Evolutionary conservation across 2,329 filamentous ascomycete genomes (phyloP).

Genomic region (Rhytidhysteron rufulum): DNA sequence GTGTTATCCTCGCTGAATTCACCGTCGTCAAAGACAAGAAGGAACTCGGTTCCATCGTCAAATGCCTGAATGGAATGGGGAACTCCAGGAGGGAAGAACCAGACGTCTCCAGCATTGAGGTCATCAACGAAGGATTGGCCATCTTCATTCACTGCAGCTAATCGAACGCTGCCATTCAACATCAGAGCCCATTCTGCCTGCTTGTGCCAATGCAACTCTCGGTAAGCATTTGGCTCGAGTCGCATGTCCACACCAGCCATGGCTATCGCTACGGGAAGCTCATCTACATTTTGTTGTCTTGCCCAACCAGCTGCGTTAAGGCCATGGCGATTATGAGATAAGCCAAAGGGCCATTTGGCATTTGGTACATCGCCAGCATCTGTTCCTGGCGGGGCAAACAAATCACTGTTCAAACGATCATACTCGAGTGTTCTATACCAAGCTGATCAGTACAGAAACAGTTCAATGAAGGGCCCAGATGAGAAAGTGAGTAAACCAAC

Average conservation of each 20-base stretch:
- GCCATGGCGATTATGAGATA: slow-evolving; percentile 40
- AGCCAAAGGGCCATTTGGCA: slow-evolving; percentile 41
- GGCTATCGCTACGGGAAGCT: slow-evolving; percentile 36
- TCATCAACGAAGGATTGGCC: slow-evolving; percentile 42
- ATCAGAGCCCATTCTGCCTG: slow-evolving; percentile 52
- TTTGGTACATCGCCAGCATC: slow-evolving; percentile 37
- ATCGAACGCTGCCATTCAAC: slow-evolving; percentile 51
- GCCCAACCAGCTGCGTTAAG: slow-evolving; percentile 39
- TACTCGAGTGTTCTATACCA: slow-evolving; percentile 25
- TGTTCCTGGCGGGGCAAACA: slow-evolving; percentile 37
- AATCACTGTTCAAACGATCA: slow-evolving; percentile 38
- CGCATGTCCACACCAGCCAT: slow-evolving; percentile 45
- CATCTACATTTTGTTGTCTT: slow-evolving; percentile 36
- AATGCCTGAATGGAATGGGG: slow-evolving; percentile 51
- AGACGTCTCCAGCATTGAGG: slow-evolving; percentile 38
- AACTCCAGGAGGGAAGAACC: slow-evolving; percentile 36
- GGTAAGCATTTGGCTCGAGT: slow-evolving; percentile 47
- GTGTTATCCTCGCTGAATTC: slow-evolving; percentile 58
- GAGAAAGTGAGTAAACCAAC: too few species aligned
- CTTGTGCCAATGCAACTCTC: slow-evolving; percentile 63
- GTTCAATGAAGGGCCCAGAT: too few species aligned
- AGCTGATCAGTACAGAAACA: slow-evolving; percentile 8
- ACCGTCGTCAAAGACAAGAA: slow-evolving; percentile 59
- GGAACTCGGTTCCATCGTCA: slow-evolving; percentile 54
- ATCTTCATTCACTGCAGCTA: slow-evolving; percentile 51